Evolutionary conservation across 2,329 filamentous ascomycete species (phyloP).

Genomic region (Akanthomyces muscarius): DNA sequence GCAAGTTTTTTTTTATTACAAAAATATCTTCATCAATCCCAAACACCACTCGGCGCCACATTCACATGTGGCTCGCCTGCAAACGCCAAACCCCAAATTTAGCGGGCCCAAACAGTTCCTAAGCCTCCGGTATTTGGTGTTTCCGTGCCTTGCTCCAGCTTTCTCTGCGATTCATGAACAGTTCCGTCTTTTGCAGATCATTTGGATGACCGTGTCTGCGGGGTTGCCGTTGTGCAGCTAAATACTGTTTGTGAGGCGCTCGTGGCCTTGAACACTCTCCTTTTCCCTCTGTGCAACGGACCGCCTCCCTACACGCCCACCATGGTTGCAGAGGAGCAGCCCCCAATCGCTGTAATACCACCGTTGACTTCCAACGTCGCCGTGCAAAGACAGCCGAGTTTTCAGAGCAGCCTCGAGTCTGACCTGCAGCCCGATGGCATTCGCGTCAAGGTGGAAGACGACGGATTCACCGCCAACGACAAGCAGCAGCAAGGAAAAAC

Average conservation of each 20-base stretch:
- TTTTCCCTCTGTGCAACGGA: not conserved
- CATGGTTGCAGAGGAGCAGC: not conserved
- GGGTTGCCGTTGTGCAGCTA: not conserved
- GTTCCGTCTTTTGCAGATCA: slow-evolving; percentile 3
- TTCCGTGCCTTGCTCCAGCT: not conserved
- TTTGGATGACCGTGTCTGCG: not conserved
- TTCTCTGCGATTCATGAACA: not conserved
- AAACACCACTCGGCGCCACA: not conserved
- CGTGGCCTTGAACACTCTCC: not conserved
- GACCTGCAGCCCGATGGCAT: not conserved
- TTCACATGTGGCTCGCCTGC: slow-evolving; percentile 5
- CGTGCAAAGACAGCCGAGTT: not conserved
- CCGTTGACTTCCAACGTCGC: not conserved
- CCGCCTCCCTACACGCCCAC: not conserved
- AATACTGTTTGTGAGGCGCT: not conserved
- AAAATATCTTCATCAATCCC: too few species aligned
- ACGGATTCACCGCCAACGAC: not conserved
- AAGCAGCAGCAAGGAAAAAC: not conserved
- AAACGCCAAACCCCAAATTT: slow-evolving; percentile 13
- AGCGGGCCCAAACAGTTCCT: slow-evolving; percentile 2
- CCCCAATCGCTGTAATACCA: not conserved
- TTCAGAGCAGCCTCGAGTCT: not conserved
- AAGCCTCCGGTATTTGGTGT: not conserved
- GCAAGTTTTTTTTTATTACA: too few species aligned
- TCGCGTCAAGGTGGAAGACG: not conserved